These are phyloP conservation scores for Aspergillus felis DNA, from an alignment of 2,329 filamentous ascomycete species.

Conservation along the genomic window DNA sequence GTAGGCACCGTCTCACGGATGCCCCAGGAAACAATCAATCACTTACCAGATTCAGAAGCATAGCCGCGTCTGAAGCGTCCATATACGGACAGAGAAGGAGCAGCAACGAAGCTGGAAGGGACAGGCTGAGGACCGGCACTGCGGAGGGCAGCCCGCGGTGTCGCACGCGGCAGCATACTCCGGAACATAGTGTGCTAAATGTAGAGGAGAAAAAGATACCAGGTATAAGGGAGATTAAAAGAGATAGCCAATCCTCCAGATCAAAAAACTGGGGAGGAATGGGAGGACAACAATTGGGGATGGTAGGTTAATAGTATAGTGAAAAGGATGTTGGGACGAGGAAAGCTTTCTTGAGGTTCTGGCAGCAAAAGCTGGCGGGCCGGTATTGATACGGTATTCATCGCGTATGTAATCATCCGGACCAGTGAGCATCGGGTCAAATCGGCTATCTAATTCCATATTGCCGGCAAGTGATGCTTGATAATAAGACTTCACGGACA, in stretches of 20 bases:
- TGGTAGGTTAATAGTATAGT: constrained; percentile 10
- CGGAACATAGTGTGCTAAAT: constrained; percentile 47
- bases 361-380: constrained; percentile 20
- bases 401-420: constrained; percentile 17
- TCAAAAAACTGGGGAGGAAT: constrained; percentile 18
- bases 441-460: constrained; percentile 13
- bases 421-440: constrained; percentile 12
- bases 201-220: constrained; percentile 17
- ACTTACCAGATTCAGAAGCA: constrained; percentile 49
- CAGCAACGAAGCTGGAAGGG: constrained; percentile 35
- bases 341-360: constrained; percentile 19
- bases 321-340: constrained; percentile 23
- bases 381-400: constrained; percentile 19
- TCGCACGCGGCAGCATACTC: constrained; percentile 47
- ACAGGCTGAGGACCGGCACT: constrained; percentile 32
- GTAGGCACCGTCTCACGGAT: constrained; percentile 6
- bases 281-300: constrained; percentile 19
- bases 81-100: constrained; percentile 44
- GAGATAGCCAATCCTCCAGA: constrained; percentile 28
- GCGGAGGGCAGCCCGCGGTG: constrained; percentile 43
- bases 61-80: constrained; percentile 53
- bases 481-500: neutral
- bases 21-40: neutral
- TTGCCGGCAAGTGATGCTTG: constrained; percentile 4
- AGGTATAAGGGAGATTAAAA: constrained; percentile 23